These are phyloP conservation scores for Wakefieldia striispora DNA, from an alignment of 768 basidiomycete genomes.

Conservation along the genomic window DNA sequence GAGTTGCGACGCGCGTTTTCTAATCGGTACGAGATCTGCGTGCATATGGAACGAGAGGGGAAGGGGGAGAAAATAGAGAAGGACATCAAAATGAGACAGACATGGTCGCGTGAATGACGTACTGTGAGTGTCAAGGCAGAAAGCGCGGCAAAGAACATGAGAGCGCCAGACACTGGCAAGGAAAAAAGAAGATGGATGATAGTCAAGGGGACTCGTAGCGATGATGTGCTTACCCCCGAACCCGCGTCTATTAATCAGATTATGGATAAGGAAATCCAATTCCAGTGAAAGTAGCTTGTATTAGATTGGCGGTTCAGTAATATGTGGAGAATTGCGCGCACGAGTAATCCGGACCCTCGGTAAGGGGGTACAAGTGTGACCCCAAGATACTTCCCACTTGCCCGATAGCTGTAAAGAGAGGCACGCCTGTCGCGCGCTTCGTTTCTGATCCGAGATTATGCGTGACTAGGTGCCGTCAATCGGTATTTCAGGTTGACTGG, in stretches of 20 bases:
- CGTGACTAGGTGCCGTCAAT: constrained; percentile 27
- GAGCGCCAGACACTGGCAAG: constrained; percentile 13
- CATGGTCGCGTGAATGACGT: neutral
- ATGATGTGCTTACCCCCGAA: neutral
- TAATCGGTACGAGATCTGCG: constrained; percentile 59
- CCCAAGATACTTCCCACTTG: constrained; percentile 41
- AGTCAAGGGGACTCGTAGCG: neutral
- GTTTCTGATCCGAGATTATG: constrained; percentile 46
- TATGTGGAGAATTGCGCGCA: constrained; percentile 12
- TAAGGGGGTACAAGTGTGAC: constrained; percentile 41
- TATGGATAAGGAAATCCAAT: no score
- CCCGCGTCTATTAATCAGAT: neutral
- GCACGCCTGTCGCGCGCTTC: constrained; percentile 42
- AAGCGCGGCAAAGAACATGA: constrained; percentile 24
- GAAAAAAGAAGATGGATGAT: no score
- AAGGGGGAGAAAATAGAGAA: neutral
- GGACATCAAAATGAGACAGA: neutral
- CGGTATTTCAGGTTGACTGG: no score
- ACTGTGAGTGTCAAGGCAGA: constrained; percentile 23
- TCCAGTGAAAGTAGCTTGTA: no score
- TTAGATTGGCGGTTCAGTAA: no score
- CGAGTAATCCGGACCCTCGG: constrained; percentile 40
- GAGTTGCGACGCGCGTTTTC: constrained; percentile 59
- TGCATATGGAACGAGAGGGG: no score
- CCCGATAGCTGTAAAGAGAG: constrained; percentile 42